These are phyloP conservation scores for Aspergillus awamori DNA, from an alignment of 2,329 filamentous ascomycete genomes.

Conservation along the genomic window DNA sequence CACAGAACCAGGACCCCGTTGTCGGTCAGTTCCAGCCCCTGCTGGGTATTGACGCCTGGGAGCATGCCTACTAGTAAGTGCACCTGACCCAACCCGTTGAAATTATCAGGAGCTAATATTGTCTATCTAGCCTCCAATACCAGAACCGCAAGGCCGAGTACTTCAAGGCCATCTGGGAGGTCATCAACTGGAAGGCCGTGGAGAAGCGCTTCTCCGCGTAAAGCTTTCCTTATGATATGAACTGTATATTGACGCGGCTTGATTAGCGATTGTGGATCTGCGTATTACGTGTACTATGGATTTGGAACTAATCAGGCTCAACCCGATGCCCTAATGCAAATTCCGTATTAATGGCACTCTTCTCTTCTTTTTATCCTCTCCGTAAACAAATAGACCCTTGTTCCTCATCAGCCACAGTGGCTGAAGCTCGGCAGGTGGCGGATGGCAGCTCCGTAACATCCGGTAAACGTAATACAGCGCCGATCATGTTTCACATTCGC, in stretches of 20 bases:
- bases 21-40: constrained; percentile 80
- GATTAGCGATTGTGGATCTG: constrained; percentile 15
- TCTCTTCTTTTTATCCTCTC: background rate
- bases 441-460: constrained; percentile 2
- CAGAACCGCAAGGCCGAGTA: constrained; percentile 97
- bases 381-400: background rate
- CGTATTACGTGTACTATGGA: constrained; percentile 11
- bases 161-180: constrained; percentile 91
- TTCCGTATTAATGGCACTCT: background rate
- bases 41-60: constrained; percentile 91
- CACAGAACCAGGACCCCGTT: constrained; percentile 81
- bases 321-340: constrained; percentile 13
- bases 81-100: background rate
- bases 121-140: constrained; percentile 70
- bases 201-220: constrained; percentile 69
- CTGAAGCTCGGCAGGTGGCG: constrained; percentile 6
- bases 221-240: constrained; percentile 16
- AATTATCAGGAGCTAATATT: constrained; percentile 21
- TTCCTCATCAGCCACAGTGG: constrained; percentile 8
- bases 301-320: constrained; percentile 14
- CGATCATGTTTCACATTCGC: constrained; percentile 1
- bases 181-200: constrained; percentile 92
- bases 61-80: constrained; percentile 85
- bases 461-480: constrained; percentile 1
- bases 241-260: constrained; percentile 17